Percentiles rank a stretch among this genome's conserved stretches.
Conservation (phyloP, 1,284 basidiomycete genomes). For the Earliella scabrosa region DNA sequence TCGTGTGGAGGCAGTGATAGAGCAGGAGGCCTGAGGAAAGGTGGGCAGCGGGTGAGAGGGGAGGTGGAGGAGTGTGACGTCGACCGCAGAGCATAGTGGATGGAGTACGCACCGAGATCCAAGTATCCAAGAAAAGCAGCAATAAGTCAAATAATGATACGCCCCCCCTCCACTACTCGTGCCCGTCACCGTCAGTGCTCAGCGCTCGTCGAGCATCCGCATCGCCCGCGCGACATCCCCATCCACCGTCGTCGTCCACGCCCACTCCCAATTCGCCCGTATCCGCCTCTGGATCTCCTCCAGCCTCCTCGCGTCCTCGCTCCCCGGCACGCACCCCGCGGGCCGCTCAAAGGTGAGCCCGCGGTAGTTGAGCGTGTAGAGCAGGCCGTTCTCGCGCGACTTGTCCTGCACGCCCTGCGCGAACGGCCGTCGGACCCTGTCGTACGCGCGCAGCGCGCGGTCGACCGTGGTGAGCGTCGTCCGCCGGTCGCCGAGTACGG, state of each 20-base stretch:
- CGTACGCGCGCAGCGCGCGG: conserved; percentile 44
- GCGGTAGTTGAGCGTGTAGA: conserved; percentile 38
- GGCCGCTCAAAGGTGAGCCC: conserved; percentile 28
- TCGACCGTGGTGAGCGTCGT: conserved; percentile 41
- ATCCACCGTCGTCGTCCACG: conserved; percentile 43
- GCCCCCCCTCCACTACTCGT: background rate
- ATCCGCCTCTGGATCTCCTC: conserved; percentile 30
- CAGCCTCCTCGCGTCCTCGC: conserved; percentile 27
- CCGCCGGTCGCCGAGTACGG: conserved; percentile 45
- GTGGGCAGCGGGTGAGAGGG: too few relatives aligned
- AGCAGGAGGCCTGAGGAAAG: too few relatives aligned
- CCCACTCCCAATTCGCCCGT: conserved; percentile 43
- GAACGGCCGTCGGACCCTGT: conserved; percentile 46
- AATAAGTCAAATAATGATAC: background rate
- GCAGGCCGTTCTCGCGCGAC: conserved; percentile 37
- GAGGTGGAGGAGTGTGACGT: too few relatives aligned
- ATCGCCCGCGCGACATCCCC: conserved; percentile 34
- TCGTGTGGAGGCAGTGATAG: too few relatives aligned
- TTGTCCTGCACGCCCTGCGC: conserved; percentile 36
- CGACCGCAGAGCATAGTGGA: too few relatives aligned
- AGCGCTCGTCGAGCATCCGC: conserved; percentile 27
- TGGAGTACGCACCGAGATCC: background rate
- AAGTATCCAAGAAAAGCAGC: background rate
- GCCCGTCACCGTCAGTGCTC: too few relatives aligned
- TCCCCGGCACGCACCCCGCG: background rate